phyloP scores from a whole-genome alignment of 148 eudicot genomes.

The Rhododendron simsii region DNA sequence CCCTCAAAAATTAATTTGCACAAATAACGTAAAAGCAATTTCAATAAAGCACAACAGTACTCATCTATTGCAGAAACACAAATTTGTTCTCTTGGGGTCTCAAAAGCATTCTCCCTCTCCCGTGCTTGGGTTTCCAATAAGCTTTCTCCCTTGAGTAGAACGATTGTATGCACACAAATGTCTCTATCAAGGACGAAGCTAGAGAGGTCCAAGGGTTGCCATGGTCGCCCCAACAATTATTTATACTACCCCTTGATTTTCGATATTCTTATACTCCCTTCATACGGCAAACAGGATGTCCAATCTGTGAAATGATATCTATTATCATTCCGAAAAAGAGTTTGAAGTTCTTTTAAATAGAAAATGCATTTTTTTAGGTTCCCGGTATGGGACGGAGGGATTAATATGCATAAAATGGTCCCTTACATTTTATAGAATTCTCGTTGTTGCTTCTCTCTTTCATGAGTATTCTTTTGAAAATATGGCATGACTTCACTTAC shows the following conservation, averaged over 20 bases:
- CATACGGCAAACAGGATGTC: neutral
- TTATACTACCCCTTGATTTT: neutral
- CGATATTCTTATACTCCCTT: neutral
- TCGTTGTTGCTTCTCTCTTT: neutral
- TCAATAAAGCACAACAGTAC: neutral
- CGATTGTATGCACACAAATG: neutral
- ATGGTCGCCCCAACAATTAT: too few relatives aligned
- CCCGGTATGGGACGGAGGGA: neutral
- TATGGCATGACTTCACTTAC: neutral
- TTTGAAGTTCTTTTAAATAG: too few relatives aligned
- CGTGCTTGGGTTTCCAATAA: too few relatives aligned
- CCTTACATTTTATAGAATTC: neutral
- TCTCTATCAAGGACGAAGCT: neutral
- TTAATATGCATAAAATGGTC: neutral
- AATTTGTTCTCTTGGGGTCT: neutral
- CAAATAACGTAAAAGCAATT: neutral
- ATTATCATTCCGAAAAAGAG: neutral
- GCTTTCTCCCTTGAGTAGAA: neutral
- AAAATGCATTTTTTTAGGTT: neutral
- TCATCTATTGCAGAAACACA: neutral
- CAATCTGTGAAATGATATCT: neutral
- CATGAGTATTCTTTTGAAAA: neutral
- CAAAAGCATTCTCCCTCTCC: too few relatives aligned
- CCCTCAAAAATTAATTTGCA: neutral
- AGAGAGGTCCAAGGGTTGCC: too few relatives aligned